Conservation (phyloP, 306 rosid species). For the apple (Malus domestica) region DNA sequence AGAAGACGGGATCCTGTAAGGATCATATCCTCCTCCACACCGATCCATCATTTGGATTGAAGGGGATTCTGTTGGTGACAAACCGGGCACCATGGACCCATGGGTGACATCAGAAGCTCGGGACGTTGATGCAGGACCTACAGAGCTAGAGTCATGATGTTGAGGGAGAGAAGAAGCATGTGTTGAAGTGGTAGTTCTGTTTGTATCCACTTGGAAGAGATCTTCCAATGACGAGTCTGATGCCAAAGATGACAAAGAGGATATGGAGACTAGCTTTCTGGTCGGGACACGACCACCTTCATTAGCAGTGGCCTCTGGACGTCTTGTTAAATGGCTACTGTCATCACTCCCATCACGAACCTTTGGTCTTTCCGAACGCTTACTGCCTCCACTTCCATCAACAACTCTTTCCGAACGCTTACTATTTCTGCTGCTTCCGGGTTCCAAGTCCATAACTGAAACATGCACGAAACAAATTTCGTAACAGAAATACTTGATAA, state of each 20-base stretch:
- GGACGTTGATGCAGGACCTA: constrained; percentile 21
- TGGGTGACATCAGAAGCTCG: constrained; percentile 11
- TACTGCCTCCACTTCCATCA: constrained; percentile 21
- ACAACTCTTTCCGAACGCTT: constrained; percentile 11
- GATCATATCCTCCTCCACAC: constrained; percentile 38
- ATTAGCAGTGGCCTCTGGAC: constrained; percentile 12
- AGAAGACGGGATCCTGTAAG: constrained; percentile 58
- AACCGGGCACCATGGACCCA: constrained; percentile 7
- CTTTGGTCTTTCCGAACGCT: constrained; percentile 23
- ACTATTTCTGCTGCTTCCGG: constrained; percentile 3
- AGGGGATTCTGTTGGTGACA: constrained; percentile 41
- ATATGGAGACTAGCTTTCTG: constrained; percentile 9
- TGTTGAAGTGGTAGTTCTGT: background rate
- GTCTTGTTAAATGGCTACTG: background rate
- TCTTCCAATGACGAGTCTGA: constrained; percentile 23
- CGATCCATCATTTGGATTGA: constrained; percentile 68
- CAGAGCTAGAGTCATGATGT: constrained; percentile 1
- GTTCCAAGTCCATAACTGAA: constrained; percentile 21
- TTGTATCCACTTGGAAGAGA: constrained; percentile 19
- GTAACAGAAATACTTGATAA: background rate
- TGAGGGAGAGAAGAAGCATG: background rate
- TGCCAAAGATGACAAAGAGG: constrained; percentile 24
- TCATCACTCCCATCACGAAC: constrained; percentile 11
- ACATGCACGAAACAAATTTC: background rate
- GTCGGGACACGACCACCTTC: constrained; percentile 10